Evolutionary conservation across 345 rosid species (phyloP).

Genomic region (Murraya koenigii): DNA sequence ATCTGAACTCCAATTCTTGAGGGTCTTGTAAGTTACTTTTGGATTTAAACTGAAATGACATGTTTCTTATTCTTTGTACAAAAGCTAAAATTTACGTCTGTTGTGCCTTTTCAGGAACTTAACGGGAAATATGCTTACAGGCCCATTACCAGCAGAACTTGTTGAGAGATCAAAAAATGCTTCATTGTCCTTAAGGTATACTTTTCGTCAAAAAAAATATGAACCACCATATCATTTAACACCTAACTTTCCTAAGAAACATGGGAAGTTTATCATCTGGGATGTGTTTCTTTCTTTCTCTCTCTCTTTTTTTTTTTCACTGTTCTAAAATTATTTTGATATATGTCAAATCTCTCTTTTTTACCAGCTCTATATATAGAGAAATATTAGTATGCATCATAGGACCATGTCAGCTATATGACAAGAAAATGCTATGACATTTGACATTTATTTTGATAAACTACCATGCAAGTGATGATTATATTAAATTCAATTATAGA

Average conservation of each 20-base stretch:
- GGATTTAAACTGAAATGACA: not conserved
- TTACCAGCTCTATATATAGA: too few relatives aligned
- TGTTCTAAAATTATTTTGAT: not conserved
- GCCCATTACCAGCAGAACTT: constrained; percentile 21
- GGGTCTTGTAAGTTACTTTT: constrained; percentile 19
- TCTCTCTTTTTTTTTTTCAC: not conserved
- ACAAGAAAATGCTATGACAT: too few relatives aligned
- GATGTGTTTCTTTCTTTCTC: not conserved
- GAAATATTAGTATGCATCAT: too few relatives aligned
- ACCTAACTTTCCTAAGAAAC: not conserved
- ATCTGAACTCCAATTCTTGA: constrained; percentile 19
- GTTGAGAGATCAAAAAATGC: constrained; percentile 11
- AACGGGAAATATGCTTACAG: constrained; percentile 19
- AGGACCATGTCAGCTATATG: accelerated
- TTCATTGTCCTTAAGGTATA: constrained; percentile 13
- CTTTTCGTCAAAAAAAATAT: not conserved
- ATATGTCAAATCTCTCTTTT: too few relatives aligned
- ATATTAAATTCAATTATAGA: too few relatives aligned
- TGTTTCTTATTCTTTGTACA: not conserved
- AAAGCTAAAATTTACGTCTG: not conserved
- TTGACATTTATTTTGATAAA: accelerated
- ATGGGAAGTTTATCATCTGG: not conserved
- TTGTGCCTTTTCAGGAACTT: constrained; percentile 6
- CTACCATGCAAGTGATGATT: accelerated
- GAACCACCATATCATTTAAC: not conserved